Evolutionary conservation across 2,329 filamentous ascomycete genomes (phyloP).

Genomic region (Colletotrichum cuscutae): DNA sequence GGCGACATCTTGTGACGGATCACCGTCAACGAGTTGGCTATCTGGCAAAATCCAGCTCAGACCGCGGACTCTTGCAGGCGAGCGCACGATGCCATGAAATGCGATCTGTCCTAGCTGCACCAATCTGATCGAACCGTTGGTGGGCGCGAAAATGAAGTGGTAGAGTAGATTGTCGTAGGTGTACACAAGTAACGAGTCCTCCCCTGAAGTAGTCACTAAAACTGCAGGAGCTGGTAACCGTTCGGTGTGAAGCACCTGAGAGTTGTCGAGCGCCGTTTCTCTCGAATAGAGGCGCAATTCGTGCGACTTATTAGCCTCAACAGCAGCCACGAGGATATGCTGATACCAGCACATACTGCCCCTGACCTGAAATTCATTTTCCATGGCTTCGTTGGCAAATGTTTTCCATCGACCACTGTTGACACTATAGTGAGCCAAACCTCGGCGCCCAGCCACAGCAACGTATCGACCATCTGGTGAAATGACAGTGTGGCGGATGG

Average conservation of each 20-base stretch:
- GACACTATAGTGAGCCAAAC: slow-evolving; percentile 94
- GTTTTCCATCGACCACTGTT: slow-evolving; percentile 96
- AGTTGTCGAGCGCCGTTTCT: slow-evolving; percentile 80
- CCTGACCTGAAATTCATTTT: slow-evolving; percentile 91
- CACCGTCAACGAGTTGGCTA: slow-evolving; percentile 86
- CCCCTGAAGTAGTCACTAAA: slow-evolving; percentile 86
- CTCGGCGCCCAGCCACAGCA: slow-evolving; percentile 92
- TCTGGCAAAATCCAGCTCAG: slow-evolving; percentile 97
- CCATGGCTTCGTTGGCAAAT: slow-evolving; percentile 81
- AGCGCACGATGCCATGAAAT: slow-evolving; percentile 94
- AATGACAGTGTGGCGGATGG: slow-evolving; percentile 86
- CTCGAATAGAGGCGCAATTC: slow-evolving; percentile 94
- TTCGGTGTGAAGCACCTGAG: slow-evolving; percentile 80
- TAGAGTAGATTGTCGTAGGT: slow-evolving; percentile 97
- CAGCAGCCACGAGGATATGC: slow-evolving; percentile 90
- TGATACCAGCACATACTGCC: slow-evolving; percentile 99
- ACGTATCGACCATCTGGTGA: slow-evolving; percentile 94
- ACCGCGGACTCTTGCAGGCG: slow-evolving; percentile 89
- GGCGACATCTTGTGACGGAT: slow-evolving; percentile 94
- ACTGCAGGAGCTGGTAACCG: slow-evolving; percentile 87
- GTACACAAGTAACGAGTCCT: slow-evolving; percentile 95
- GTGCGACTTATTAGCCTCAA: slow-evolving; percentile 85
- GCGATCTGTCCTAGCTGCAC: slow-evolving; percentile 98
- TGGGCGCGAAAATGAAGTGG: slow-evolving; percentile 87
- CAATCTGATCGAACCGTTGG: slow-evolving; percentile 76